Conservation (phyloP, 768 basidiomycete species). For the Melanogaster broomeanus region DNA sequence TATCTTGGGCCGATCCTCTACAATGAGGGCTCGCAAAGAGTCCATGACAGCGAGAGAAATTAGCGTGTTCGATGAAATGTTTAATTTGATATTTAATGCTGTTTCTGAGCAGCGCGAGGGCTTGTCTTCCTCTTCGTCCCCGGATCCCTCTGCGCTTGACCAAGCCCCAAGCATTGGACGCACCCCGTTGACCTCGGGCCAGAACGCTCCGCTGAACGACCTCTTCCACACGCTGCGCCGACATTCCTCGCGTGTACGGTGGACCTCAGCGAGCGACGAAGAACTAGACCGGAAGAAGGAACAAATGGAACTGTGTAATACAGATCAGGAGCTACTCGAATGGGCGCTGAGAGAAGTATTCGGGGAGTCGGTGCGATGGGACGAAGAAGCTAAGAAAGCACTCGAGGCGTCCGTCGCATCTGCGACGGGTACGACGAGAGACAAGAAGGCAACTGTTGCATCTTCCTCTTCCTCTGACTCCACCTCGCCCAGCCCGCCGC, state of each 20-base stretch:
- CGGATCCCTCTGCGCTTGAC: background rate
- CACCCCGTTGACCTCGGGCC: background rate
- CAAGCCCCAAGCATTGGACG: constrained; percentile 20
- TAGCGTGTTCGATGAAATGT: constrained; percentile 70
- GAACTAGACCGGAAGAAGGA: constrained; percentile 71
- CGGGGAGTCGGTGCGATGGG: constrained; percentile 52
- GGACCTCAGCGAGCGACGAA: constrained; percentile 53
- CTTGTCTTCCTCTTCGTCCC: background rate
- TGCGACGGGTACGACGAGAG: background rate
- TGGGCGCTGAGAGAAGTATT: constrained; percentile 78
- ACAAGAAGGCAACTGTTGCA: background rate
- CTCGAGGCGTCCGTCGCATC: constrained; percentile 22
- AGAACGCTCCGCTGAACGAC: constrained; percentile 39
- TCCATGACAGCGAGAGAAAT: constrained; percentile 71
- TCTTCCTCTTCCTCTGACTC: background rate
- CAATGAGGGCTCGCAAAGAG: constrained; percentile 41
- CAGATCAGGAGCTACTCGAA: constrained; percentile 68
- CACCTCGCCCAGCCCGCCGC: constrained; percentile 16
- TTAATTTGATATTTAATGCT: constrained; percentile 67
- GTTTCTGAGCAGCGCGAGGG: constrained; percentile 36
- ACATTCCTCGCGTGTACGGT: constrained; percentile 49
- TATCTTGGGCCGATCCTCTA: constrained; percentile 13
- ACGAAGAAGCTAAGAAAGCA: constrained; percentile 45
- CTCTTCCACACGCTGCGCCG: constrained; percentile 57
- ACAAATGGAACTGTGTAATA: constrained; percentile 67